Base-by-base conservation (phyloP, 2,329 filamentous ascomycete species). In the Fusarium xyrophilum region DNA sequence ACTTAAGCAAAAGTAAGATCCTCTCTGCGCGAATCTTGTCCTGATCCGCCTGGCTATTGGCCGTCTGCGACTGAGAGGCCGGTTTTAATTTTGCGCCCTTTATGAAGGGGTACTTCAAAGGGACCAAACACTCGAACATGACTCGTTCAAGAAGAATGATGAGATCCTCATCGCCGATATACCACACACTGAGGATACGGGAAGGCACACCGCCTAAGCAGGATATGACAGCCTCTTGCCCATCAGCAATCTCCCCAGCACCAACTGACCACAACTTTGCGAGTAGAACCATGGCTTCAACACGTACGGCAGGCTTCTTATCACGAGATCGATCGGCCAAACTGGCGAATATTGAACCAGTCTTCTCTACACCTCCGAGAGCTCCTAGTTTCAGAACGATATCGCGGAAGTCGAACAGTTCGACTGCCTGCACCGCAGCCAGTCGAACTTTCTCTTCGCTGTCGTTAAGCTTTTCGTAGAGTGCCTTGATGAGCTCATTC, bases 231-330 rank as follows among this genome's bases (percentile, higher is more conserved):
- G 85, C 83, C 71, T 97, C 93, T 72, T 95, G 91, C 17, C 92
- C 93, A 54, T 91, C 88, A 27, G 92, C 89, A 72, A 99, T 91
- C 73, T 97, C 94, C 21, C 93, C 92, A 21, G 90, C 88, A 15
- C 93, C 95, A 21, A 96, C 94, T n/a, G 93, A 94, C 96, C 96
- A 99, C 30, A 98, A 89, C 65, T 90, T 92, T 14, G 88, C 92
- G 3, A 98, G 82, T 12, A 96, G 84, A 52, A 89, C 90, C 87
- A 97, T 97, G 27, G 93, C 94, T 72, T 95, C 93, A 39, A 92
- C 89, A 60, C 95, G 91, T 14, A 99, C 92, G 42, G 87, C 83
- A 17, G 90, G 87, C 76, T 91, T 95, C 66, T 91, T 90, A 80
- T 99, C 96, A 72, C 94, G 93, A 69, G 93, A 93, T 68, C 96